Evolutionary conservation across 306 rosid genomes (phyloP).

Genomic region (Prosopis cineraria): DNA sequence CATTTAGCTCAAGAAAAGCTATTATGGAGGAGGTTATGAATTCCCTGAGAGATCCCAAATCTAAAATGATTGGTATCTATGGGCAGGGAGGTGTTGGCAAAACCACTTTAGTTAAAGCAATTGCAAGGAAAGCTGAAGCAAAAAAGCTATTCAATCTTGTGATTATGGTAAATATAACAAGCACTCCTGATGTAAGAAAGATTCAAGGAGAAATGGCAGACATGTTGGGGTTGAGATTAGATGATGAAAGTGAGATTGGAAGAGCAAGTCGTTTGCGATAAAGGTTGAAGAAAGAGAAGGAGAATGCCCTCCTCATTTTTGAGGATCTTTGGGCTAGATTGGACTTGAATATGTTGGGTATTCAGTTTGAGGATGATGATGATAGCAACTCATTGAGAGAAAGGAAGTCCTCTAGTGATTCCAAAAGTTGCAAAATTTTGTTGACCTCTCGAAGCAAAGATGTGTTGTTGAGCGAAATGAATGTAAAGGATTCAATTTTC

Average conservation of each 20-base stretch:
- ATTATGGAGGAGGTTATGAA: neutral
- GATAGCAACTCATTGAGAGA: too few species aligned
- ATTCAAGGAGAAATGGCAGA: constrained; percentile 25
- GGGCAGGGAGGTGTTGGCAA: constrained; percentile 38
- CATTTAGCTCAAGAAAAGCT: neutral
- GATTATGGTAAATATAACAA: constrained; percentile 7
- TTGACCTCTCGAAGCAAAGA: neutral
- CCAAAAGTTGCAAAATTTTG: neutral
- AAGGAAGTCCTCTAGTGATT: neutral
- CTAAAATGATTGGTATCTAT: neutral
- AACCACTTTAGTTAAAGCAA: constrained; percentile 30
- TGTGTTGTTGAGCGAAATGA: neutral
- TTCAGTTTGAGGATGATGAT: neutral
- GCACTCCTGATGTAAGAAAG: constrained; percentile 1
- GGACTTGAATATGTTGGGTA: neutral
- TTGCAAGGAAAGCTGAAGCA: neutral
- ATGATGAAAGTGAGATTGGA: neutral
- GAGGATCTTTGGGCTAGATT: constrained; percentile 12
- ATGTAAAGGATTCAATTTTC: neutral
- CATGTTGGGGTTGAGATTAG: constrained; percentile 4
- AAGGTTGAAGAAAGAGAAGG: neutral
- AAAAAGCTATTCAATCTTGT: neutral
- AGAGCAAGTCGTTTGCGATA: neutral
- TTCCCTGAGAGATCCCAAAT: neutral
- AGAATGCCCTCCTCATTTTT: neutral